Conservation (phyloP, 169 alveolate species). For the Eimeria necatrix region DNA sequence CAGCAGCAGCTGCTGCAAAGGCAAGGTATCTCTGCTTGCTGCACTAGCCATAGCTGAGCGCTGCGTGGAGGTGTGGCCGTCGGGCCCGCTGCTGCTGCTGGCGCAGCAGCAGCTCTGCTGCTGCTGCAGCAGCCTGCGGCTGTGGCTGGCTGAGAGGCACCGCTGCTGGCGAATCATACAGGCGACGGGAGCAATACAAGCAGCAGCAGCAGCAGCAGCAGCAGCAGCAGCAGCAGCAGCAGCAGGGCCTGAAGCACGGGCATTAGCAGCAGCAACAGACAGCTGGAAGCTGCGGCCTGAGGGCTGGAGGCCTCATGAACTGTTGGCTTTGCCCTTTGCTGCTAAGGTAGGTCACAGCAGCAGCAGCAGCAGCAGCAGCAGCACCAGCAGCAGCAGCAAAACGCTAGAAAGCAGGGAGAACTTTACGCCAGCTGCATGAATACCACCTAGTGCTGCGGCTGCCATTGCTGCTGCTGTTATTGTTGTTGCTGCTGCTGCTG, state of each 20-base stretch:
- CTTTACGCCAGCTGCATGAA: not conserved
- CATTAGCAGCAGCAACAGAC: slow-evolving; percentile 13
- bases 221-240: slow-evolving; percentile 20
- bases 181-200: slow-evolving; percentile 12
- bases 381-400: not conserved
- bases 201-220: slow-evolving; percentile 56
- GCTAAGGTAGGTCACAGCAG: slow-evolving; percentile 36
- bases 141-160: slow-evolving; percentile 41
- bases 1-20: not conserved
- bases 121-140: slow-evolving; percentile 58
- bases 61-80: slow-evolving; percentile 51
- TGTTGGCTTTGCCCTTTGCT: slow-evolving; percentile 21
- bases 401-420: too few relatives aligned
- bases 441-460: not conserved
- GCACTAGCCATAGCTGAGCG: slow-evolving; percentile 55
- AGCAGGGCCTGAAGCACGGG: slow-evolving; percentile 1
- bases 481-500: not conserved
- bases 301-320: slow-evolving; percentile 48
- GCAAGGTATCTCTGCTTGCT: slow-evolving; percentile 25
- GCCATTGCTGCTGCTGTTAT: not conserved
- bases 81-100: slow-evolving; percentile 33
- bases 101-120: slow-evolving; percentile 71
- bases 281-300: slow-evolving; percentile 12
- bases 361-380: slow-evolving; percentile 24
- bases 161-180: slow-evolving; percentile 39